Base-by-base conservation (phyloP, 2,329 filamentous ascomycete genomes). In the Penicillium vulpinum region DNA sequence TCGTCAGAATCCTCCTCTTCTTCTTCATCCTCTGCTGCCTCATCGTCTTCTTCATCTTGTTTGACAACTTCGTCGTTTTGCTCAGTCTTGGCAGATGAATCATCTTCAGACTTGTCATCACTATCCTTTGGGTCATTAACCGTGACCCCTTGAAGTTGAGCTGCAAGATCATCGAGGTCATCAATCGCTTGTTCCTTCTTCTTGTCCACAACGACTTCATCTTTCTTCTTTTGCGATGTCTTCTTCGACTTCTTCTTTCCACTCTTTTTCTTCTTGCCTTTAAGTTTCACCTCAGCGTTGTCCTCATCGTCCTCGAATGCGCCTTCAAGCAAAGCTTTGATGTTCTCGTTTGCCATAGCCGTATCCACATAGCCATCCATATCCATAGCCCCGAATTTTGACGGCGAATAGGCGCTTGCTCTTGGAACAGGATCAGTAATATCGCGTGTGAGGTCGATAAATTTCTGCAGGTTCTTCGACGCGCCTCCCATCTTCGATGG, bases 41-140 rank as follows among this genome's bases (percentile, higher is more conserved):
- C 63, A 5, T 82, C 69, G 5, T 59, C 74, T 15, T 75, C 73
- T 6, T 79, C 51, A 51, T 73, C 63, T 58, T 70, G 58, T 56
- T 71, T 47, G 4, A 56, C 57, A 9, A 62, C 54, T 4, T 57
- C 52, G 3, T 62, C 63, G 8, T 63, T 91, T 50, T 90, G 86
- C 0, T 95, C 79, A 61, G 76, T 83, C 58, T 82, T 86, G 68
- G 86, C 84, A 43, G 82, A 77, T 54, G 80, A 73, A 16, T 79
- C 73, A 21, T 75, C 18, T 77, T 69, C 71, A 18, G 26, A 72
- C 16, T 77, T 73, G n/a, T 28, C n/a, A 9, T 78, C 49, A 3
- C 35, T 35, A n/a, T 49, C 33, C 28, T 61, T 60, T 3, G 66
- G 41, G 8, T 69, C 69, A n/a, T 73, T 71, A 22, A 80, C 77